These are phyloP conservation scores for Artemisia tridentata DNA, from an alignment of 129 eudicot genomes.

Conservation along the genomic window DNA sequence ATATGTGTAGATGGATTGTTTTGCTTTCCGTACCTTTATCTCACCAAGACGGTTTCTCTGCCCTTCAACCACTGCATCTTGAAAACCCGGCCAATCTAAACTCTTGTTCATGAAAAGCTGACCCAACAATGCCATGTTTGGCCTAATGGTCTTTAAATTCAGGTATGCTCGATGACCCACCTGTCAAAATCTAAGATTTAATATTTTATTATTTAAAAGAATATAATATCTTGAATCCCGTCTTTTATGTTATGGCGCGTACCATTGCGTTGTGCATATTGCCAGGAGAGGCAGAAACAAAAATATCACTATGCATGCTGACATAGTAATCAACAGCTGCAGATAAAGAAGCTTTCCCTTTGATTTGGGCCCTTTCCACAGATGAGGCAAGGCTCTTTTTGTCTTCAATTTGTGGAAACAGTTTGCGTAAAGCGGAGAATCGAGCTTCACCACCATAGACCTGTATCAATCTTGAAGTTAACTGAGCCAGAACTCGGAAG, in stretches of 20 bases:
- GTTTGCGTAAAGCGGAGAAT: slow-evolving; percentile 56
- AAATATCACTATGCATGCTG: slow-evolving; percentile 88
- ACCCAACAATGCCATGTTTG: slow-evolving; percentile 86
- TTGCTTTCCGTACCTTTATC: slow-evolving; percentile 56
- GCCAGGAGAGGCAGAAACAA: slow-evolving; percentile 96
- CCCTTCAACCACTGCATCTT: slow-evolving; percentile 68
- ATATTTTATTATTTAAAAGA: background rate
- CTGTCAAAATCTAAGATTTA: slow-evolving; percentile 36
- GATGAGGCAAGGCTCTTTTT: slow-evolving; percentile 90
- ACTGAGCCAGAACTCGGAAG: slow-evolving; percentile 2
- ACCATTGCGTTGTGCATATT: slow-evolving; percentile 99
- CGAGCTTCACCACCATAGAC: slow-evolving; percentile 92
- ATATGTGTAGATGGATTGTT: slow-evolving; percentile 79
- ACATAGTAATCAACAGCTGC: slow-evolving; percentile 97
- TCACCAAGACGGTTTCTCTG: slow-evolving; percentile 76
- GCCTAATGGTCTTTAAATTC: slow-evolving; percentile 80
- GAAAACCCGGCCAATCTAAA: slow-evolving; percentile 72
- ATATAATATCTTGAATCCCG: background rate
- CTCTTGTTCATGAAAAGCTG: slow-evolving; percentile 75
- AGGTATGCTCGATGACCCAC: slow-evolving; percentile 81
- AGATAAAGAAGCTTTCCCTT: slow-evolving; percentile 92
- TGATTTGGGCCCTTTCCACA: slow-evolving; percentile 66
- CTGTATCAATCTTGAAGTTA: slow-evolving; percentile 30
- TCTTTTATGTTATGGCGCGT: slow-evolving; percentile 12
- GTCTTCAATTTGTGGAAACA: slow-evolving; percentile 86